Conservation (phyloP, 108 stramenopile genomes). For the Schizochytrium sp. region DNA sequence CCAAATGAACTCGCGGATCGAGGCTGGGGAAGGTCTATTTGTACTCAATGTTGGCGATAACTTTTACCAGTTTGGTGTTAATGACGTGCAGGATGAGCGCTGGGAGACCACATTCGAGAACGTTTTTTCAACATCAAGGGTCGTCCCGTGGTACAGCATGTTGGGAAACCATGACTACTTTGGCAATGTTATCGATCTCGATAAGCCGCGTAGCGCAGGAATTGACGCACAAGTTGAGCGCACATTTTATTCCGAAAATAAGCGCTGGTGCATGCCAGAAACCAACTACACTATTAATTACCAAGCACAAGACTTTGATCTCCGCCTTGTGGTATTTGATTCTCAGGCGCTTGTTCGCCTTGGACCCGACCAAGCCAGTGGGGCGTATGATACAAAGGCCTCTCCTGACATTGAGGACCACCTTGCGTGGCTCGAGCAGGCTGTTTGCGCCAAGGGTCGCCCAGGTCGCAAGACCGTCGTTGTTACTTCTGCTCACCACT, state of each 20-base stretch:
- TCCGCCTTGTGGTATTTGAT: constrained; percentile 43
- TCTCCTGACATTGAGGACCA: not conserved
- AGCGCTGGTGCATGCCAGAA: constrained; percentile 46
- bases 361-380: not conserved
- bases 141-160: constrained; percentile 58
- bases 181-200: not conserved
- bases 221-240: constrained; percentile 13
- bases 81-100: constrained; percentile 22
- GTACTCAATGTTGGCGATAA: constrained; percentile 50
- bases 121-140: not conserved
- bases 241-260: not conserved
- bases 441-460: constrained; percentile 2
- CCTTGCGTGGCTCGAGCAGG: constrained; percentile 35
- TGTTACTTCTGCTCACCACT: constrained; percentile 41
- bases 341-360: constrained; percentile 45
- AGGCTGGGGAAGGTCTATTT: not conserved
- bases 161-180: constrained; percentile 54
- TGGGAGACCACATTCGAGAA: constrained; percentile 42
- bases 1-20: not conserved
- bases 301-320: not conserved
- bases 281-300: constrained; percentile 23
- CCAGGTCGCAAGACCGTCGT: not conserved
- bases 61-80: constrained; percentile 54
- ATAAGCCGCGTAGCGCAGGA: not conserved
- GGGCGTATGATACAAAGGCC: not conserved